Conservation (phyloP, 2,329 filamentous ascomycete species). For the Fusarium proliferatum region DNA sequence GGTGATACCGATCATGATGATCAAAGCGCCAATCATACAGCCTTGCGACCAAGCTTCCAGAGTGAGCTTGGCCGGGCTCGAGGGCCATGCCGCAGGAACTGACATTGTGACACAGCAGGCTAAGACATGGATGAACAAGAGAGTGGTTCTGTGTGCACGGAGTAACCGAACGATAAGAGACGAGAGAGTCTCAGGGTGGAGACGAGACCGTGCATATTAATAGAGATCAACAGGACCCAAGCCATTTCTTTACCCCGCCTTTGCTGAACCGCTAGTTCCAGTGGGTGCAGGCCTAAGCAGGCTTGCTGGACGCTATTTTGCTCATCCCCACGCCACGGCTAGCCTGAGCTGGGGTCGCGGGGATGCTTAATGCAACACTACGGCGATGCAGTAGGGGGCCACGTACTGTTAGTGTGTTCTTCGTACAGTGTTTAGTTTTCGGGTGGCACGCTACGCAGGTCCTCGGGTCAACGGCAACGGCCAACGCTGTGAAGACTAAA, state of each 20-base stretch:
- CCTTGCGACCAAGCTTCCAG: conserved; percentile 62
- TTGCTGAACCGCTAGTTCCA: not conserved
- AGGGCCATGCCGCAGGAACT: conserved; percentile 18
- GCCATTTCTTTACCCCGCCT: not conserved
- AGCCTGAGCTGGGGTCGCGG: not conserved
- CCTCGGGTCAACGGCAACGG: not conserved
- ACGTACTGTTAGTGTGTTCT: not conserved
- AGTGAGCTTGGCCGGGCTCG: conserved; percentile 35
- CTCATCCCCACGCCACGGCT: not conserved
- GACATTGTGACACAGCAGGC: not conserved
- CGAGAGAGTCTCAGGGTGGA: not conserved
- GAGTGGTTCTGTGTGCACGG: not conserved
- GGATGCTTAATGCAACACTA: not conserved
- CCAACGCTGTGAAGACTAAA: not conserved
- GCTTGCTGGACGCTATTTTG: not conserved
- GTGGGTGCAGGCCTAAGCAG: not conserved
- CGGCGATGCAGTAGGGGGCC: not conserved
- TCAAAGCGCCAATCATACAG: conserved; percentile 59
- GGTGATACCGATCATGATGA: conserved; percentile 61
- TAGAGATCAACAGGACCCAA: not conserved
- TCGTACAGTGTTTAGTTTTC: not conserved
- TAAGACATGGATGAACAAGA: not conserved
- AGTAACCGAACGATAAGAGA: not conserved
- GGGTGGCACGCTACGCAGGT: not conserved
- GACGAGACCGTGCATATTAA: not conserved